Percentiles rank a stretch among this genome's conserved stretches.
Conservation (phyloP, 2,329 filamentous ascomycete genomes). For the Paracoccidioides lutzii region DNA sequence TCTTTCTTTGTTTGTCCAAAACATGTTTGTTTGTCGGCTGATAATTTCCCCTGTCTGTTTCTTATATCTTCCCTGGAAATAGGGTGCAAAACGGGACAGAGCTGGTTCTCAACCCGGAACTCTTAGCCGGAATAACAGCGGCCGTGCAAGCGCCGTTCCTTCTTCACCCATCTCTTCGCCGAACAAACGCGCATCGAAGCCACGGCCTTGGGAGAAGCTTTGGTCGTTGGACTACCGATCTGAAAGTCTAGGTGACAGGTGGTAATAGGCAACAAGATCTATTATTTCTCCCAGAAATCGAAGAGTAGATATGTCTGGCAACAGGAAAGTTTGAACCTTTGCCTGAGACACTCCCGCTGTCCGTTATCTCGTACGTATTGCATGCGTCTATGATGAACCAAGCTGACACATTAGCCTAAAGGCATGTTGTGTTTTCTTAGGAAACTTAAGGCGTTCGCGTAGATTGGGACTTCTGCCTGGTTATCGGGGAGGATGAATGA, state of each 20-base stretch:
- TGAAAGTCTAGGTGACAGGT: constrained; percentile 17
- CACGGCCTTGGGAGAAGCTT: constrained; percentile 30
- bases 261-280: constrained; percentile 7
- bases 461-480: no score
- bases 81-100: constrained; percentile 5
- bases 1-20: background rate
- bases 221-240: constrained; percentile 33
- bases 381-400: background rate
- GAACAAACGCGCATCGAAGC: constrained; percentile 14
- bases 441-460: no score
- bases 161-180: constrained; percentile 19
- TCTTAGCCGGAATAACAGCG: constrained; percentile 5
- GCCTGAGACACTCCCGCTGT: background rate
- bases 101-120: constrained; percentile 12
- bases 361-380: background rate
- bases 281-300: background rate
- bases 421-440: no score
- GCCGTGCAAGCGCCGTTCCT: constrained; percentile 1
- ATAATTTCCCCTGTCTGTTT: constrained; percentile 6
- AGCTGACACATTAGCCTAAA: no score
- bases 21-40: constrained; percentile 7
- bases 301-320: background rate
- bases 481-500: no score
- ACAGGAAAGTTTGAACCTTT: background rate
- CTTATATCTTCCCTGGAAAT: constrained; percentile 3